These are phyloP conservation scores for Entomortierella chlamydospora DNA, from an alignment of 192 early-diverging fungal species.

Conservation along the genomic window DNA sequence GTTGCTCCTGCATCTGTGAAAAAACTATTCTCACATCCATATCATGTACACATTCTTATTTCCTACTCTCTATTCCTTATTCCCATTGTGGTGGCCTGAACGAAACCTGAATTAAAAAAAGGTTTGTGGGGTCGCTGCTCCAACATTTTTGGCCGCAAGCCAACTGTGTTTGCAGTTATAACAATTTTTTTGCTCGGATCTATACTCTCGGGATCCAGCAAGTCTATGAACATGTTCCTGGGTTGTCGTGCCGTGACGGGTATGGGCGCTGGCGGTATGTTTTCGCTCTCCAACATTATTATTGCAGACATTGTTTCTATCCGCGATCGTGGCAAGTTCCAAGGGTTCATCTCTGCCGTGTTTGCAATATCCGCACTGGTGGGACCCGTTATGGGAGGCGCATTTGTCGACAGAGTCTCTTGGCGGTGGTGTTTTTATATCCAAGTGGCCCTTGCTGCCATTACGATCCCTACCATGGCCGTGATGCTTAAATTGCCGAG, in stretches of 20 bases:
- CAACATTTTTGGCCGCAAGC: slow-evolving; percentile 57
- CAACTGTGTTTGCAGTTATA: slow-evolving; percentile 38
- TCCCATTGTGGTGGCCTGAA: too few species aligned
- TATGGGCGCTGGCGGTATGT: slow-evolving; percentile 72
- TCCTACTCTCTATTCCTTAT: not conserved
- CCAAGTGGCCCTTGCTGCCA: slow-evolving; percentile 77
- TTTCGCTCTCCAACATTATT: slow-evolving; percentile 80
- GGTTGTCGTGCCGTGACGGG: slow-evolving; percentile 47
- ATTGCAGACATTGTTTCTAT: slow-evolving; percentile 87
- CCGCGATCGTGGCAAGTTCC: slow-evolving; percentile 84
- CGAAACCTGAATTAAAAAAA: too few species aligned
- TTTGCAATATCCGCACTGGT: slow-evolving; percentile 81
- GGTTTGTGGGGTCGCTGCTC: slow-evolving; percentile 57
- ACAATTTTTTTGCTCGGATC: slow-evolving; percentile 38
- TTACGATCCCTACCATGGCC: slow-evolving; percentile 67
- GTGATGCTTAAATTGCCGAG: slow-evolving; percentile 71
- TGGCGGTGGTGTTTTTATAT: slow-evolving; percentile 74
- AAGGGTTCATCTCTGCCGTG: slow-evolving; percentile 78
- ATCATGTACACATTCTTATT: not conserved
- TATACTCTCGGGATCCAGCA: slow-evolving; percentile 39
- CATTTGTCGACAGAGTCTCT: slow-evolving; percentile 74
- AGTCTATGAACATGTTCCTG: slow-evolving; percentile 51
- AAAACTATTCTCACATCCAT: not conserved
- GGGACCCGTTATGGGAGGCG: slow-evolving; percentile 87
- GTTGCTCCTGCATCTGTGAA: not conserved